These are phyloP conservation scores for Scutellaria galericulata DNA, from an alignment of 257 asterid species.

Conservation along the genomic window DNA sequence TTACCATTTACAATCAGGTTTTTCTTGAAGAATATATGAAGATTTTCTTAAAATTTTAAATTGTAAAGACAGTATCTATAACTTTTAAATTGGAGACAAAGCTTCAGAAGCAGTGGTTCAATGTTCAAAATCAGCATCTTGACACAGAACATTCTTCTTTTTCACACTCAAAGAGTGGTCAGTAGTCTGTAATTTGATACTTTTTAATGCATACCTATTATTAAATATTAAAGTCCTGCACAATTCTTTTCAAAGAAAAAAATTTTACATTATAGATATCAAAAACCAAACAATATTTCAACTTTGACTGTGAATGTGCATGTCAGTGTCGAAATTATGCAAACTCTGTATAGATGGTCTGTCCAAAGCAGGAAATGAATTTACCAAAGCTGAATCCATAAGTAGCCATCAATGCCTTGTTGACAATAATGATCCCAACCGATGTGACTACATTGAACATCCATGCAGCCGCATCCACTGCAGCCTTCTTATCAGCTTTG, in stretches of 20 bases:
- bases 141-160: neutral
- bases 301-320: constrained; percentile 15
- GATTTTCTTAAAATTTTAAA: neutral
- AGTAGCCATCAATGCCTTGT: constrained; percentile 96
- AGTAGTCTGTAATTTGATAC: neutral
- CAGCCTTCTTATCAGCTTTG: constrained; percentile 96
- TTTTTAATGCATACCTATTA: neutral
- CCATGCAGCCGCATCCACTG: constrained; percentile 94
- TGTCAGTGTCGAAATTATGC: constrained; percentile 9
- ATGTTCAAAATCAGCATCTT: constrained; percentile 13
- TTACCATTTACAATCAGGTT: constrained; percentile 7
- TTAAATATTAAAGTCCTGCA: neutral
- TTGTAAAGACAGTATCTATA: constrained; percentile 14
- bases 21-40: constrained; percentile 19
- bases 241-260: constrained; percentile 6
- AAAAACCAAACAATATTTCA: constrained; percentile 23
- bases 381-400: constrained; percentile 98
- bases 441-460: constrained; percentile 95
- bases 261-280: neutral
- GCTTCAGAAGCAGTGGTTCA: constrained; percentile 18
- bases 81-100: constrained; percentile 23
- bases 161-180: constrained; percentile 4
- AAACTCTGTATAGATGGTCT: constrained; percentile 9
- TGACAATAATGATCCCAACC: constrained; percentile 93
- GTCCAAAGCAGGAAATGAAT: constrained; percentile 20